Evolutionary conservation across 2,329 filamentous ascomycete genomes (phyloP), one percentile per base, ranked within the genome.

Genomic region (Sordariomycetes sp.): DNA sequence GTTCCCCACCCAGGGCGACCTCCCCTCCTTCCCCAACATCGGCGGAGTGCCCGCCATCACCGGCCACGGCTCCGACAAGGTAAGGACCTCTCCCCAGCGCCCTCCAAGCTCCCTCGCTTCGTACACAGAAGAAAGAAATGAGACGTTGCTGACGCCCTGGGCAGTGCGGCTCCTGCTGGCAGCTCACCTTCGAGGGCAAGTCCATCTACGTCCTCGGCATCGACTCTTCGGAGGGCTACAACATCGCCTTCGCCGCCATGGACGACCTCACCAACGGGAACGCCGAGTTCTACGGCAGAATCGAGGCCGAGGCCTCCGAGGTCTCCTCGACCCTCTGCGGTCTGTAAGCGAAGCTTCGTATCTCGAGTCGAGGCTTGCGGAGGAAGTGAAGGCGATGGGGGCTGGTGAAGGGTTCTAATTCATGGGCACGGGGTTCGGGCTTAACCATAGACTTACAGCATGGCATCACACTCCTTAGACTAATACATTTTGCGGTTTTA

Each of bases 81-180:
- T 72, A 65, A 63, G 70, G 62, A 55, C 50, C 25, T 14, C 35
- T 40, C 7, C 35, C 53, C 25, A 5, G 11, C 48, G 48, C 24
- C 37, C 32, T 20, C 24, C 50, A 20, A 28, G 24, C 10, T 20
- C 22, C 22, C 50, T 20, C 22, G 14, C 18, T n/a, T 52, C 16
- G 6, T 25, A 54, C 6, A 18, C 16, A 32, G 7, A 24, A 12
- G 24, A 18, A 48, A 51, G 25, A 40, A 14, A 43, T 14, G 32
- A 16, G 46, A 57, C 22, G 4, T 6, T 1, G 28, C 56, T 63
- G 56, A 60, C 55, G 54, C 14, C n/a, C 1, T 2, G 61, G n/a
- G 28, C n/a, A 74, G 69, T 86, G 83, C 71, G 83, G 83, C 55
- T 76, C 74, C 34, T 86, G 83, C 75, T 86, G 79, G 75, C 65